A percentile compares a stretch with the other conserved stretches of the same genome.
Conservation (phyloP, 805 yeast species). For the Wickerhamiella shivajii region DNA sequence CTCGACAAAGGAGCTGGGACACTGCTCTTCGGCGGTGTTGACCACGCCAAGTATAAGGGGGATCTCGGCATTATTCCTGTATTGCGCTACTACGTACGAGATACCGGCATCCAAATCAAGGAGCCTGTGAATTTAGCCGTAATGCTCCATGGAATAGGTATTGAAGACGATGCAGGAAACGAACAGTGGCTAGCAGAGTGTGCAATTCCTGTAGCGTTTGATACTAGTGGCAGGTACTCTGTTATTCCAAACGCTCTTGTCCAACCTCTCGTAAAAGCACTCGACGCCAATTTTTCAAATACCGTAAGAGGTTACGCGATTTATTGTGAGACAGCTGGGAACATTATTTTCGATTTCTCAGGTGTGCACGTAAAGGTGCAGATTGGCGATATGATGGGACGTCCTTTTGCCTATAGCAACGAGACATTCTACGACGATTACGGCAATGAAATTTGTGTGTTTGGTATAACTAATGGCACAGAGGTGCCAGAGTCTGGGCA, state of each 20-base stretch:
- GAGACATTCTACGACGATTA: slow-evolving; percentile 1
- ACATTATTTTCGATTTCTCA: slow-evolving; percentile 10
- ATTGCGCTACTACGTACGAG: slow-evolving; percentile 16
- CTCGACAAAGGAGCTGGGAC: slow-evolving; percentile 22
- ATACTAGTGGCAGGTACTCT: slow-evolving; percentile 9
- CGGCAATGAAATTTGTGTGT: slow-evolving; percentile 10
- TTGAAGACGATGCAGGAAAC: too few relatives aligned
- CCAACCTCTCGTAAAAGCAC: slow-evolving; percentile 5
- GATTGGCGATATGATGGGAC: not conserved
- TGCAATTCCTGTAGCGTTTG: slow-evolving; percentile 14
- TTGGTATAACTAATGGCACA: not conserved
- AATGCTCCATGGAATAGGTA: too few relatives aligned
- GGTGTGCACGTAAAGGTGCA: slow-evolving; percentile 11
- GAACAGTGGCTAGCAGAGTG: too few relatives aligned
- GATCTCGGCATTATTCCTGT: slow-evolving; percentile 29
- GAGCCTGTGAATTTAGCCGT: too few relatives aligned
- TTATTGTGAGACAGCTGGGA: too few relatives aligned
- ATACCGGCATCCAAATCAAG: too few relatives aligned
- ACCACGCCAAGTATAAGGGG: slow-evolving; percentile 28
- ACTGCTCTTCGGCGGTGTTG: slow-evolving; percentile 31
- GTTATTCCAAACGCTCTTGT: slow-evolving; percentile 8
- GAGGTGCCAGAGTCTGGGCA: not conserved
- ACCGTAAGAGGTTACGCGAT: too few relatives aligned
- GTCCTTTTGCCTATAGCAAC: too few relatives aligned
- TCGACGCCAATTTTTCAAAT: too few relatives aligned